Evolutionary conservation across 202 grass and related monocot species (phyloP).

Genomic region (Setaria italica): DNA sequence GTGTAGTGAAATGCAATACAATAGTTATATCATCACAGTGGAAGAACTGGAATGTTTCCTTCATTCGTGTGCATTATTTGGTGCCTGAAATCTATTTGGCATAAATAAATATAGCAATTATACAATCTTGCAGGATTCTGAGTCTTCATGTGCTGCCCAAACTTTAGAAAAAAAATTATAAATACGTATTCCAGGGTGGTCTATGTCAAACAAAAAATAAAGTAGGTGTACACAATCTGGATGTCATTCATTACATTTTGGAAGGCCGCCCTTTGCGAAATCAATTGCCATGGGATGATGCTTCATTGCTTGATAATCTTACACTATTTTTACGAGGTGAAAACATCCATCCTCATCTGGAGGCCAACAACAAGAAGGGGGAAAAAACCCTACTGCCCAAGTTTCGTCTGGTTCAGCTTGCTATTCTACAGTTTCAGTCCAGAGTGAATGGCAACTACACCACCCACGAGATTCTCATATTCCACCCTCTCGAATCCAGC

Average conservation of each 20-base stretch:
- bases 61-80: no score
- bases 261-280: neutral
- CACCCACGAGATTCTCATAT: slow-evolving; percentile 95
- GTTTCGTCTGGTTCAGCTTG: neutral
- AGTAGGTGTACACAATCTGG: neutral
- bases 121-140: neutral
- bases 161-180: neutral
- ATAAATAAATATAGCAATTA: neutral
- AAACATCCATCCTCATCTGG: slow-evolving; percentile 3
- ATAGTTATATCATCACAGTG: neutral
- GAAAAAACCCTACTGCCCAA: neutral
- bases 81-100: neutral
- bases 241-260: neutral
- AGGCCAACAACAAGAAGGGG: neutral
- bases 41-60: neutral
- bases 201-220: neutral
- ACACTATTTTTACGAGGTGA: neutral
- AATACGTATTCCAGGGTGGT: neutral
- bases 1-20: neutral
- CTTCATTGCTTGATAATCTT: neutral
- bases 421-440: slow-evolving; percentile 66
- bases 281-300: neutral
- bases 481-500: slow-evolving; percentile 86
- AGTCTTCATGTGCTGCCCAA: neutral
- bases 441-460: slow-evolving; percentile 92